Percentiles rank a stretch among this genome's conserved stretches.
These are phyloP conservation scores for Termitomyces sp. DNA, from an alignment of 768 basidiomycete genomes.

Conservation along the genomic window DNA sequence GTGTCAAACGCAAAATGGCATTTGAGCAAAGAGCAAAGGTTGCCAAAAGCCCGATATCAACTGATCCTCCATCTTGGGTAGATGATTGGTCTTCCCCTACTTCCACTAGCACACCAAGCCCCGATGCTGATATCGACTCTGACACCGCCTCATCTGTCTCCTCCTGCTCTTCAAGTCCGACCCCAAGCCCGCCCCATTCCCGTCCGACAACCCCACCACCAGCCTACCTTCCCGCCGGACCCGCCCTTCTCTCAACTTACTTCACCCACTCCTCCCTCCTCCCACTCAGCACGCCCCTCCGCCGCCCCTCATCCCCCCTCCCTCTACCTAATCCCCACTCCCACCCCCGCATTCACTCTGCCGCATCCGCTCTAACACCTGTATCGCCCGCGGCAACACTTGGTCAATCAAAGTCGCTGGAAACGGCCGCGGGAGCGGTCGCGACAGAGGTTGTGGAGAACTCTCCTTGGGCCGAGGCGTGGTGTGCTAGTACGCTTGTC, in stretches of 20 bases:
- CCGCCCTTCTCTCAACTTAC: constrained; percentile 58
- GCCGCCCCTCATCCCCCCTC: constrained; percentile 57
- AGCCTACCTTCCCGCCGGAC: constrained; percentile 65
- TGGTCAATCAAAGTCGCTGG: constrained; percentile 62
- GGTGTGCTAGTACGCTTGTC: constrained; percentile 37
- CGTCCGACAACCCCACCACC: constrained; percentile 69
- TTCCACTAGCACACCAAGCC: constrained; percentile 6
- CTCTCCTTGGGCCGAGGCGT: constrained; percentile 59
- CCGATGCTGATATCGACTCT: constrained; percentile 23
- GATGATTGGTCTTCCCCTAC: constrained; percentile 17
- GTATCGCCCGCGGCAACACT: constrained; percentile 76
- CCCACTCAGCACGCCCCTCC: constrained; percentile 54
- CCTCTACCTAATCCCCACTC: background rate
- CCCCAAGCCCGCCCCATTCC: constrained; percentile 26
- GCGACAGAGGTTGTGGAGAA: constrained; percentile 75
- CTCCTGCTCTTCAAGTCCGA: constrained; percentile 30
- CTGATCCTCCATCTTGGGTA: background rate
- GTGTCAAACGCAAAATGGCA: constrained; percentile 58
- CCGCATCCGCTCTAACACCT: constrained; percentile 61
- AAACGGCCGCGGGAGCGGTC: constrained; percentile 58
- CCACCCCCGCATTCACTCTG: background rate
- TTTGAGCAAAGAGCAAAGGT: constrained; percentile 29
- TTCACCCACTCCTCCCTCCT: constrained; percentile 64
- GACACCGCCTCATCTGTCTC: constrained; percentile 14
- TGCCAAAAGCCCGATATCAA: background rate